Percentiles rank a stretch among this genome's conserved stretches.
These are phyloP conservation scores for Diaporthe vexans DNA, from an alignment of 2,329 filamentous ascomycete species.

Conservation along the genomic window DNA sequence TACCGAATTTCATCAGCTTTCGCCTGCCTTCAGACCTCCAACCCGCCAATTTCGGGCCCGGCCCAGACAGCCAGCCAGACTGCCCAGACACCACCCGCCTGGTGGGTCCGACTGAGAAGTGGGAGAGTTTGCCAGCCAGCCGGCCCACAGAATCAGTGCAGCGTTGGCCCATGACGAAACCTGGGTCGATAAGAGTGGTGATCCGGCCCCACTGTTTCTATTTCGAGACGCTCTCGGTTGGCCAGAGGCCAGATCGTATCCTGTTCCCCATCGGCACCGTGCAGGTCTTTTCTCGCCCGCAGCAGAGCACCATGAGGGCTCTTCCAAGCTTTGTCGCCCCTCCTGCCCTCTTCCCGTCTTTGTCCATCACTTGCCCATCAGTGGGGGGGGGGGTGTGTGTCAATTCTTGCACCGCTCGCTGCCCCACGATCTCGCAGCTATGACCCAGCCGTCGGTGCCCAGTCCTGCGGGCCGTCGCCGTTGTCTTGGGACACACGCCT, in stretches of 20 bases:
- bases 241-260: slow-evolving; percentile 27
- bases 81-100: slow-evolving; percentile 1
- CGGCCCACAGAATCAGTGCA: slow-evolving; percentile 10
- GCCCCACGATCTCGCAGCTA: slow-evolving; percentile 25
- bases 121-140: neutral
- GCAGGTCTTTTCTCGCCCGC: slow-evolving; percentile 7
- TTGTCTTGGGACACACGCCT: slow-evolving; percentile 6
- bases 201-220: slow-evolving; percentile 34
- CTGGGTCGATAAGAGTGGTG: slow-evolving; percentile 13
- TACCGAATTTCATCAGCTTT: slow-evolving; percentile 29
- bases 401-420: neutral
- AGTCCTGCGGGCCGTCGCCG: slow-evolving; percentile 10
- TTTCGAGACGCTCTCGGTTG: slow-evolving; percentile 29
- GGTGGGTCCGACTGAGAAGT: neutral
- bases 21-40: slow-evolving; percentile 18
- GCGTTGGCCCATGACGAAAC: slow-evolving; percentile 30
- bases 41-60: slow-evolving; percentile 30
- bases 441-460: neutral
- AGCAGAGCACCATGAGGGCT: slow-evolving; percentile 12
- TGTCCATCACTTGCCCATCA: neutral
- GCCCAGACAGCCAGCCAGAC: neutral
- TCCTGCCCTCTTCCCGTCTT: neutral
- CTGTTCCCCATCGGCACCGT: slow-evolving; percentile 14
- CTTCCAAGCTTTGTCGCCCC: slow-evolving; percentile 26
- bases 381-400: neutral